These are phyloP conservation scores for Acacia confusa DNA, from an alignment of 306 rosid genomes.

Conservation along the genomic window DNA sequence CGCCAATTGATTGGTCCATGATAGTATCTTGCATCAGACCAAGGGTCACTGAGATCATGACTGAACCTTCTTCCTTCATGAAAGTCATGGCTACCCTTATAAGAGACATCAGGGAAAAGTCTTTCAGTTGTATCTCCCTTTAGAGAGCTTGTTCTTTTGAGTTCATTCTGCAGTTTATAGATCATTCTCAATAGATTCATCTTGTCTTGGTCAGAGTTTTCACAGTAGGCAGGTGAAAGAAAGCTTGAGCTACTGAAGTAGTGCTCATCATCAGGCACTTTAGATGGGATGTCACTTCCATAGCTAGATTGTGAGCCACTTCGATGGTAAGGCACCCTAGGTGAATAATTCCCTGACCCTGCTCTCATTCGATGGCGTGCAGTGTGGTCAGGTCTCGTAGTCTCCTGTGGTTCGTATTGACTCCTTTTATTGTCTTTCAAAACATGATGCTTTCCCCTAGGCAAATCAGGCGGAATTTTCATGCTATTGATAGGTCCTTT, in stretches of 20 bases:
- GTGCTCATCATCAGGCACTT: slow-evolving; percentile 41
- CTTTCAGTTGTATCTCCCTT: slow-evolving; percentile 45
- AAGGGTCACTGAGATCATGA: slow-evolving; percentile 44
- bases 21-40: slow-evolving; percentile 43
- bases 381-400: slow-evolving; percentile 40
- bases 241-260: slow-evolving; percentile 42
- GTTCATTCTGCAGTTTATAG: slow-evolving; percentile 61
- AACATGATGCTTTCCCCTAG: slow-evolving; percentile 41
- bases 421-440: slow-evolving; percentile 37
- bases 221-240: slow-evolving; percentile 39
- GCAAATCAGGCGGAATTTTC: slow-evolving; percentile 30
- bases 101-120: slow-evolving; percentile 33
- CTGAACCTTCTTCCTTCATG: slow-evolving; percentile 36
- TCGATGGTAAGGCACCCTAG: slow-evolving; percentile 42
- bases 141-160: slow-evolving; percentile 41
- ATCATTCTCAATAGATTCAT: slow-evolving; percentile 59
- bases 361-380: slow-evolving; percentile 39
- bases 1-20: slow-evolving; percentile 36
- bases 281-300: slow-evolving; percentile 43
- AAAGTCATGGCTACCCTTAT: slow-evolving; percentile 45
- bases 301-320: slow-evolving; percentile 39
- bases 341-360: slow-evolving; percentile 45
- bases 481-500: slow-evolving; percentile 35
- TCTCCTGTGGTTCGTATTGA: slow-evolving; percentile 42
- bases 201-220: slow-evolving; percentile 58